Percentiles rank a stretch among this genome's conserved stretches.
Conservation (phyloP, 2,329 filamentous ascomycete genomes). For the Metarhizium sp. region DNA sequence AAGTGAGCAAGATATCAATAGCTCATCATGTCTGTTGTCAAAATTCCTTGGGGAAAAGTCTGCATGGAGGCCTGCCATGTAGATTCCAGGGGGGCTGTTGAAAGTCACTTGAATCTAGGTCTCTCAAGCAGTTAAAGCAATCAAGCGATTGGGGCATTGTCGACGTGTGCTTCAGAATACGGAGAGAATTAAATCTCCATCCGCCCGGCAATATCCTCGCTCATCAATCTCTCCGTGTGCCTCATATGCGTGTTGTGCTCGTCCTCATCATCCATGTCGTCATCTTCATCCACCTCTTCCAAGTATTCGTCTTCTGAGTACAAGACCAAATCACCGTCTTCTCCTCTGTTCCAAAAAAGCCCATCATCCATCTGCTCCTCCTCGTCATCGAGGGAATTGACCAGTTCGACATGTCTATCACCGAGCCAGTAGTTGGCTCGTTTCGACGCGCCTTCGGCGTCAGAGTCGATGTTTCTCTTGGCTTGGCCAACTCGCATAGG, state of each 20-base stretch:
- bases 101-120: neutral
- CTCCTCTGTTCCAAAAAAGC: constrained; percentile 17
- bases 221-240: constrained; percentile 45
- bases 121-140: neutral
- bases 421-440: constrained; percentile 85
- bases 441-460: constrained; percentile 43
- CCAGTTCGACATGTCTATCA: constrained; percentile 44
- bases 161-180: neutral
- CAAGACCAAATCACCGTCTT: constrained; percentile 46
- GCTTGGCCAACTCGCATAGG: constrained; percentile 21
- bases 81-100: neutral
- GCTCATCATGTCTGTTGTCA: neutral
- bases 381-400: constrained; percentile 35
- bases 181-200: constrained; percentile 47
- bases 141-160: neutral
- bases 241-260: constrained; percentile 31
- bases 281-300: constrained; percentile 21
- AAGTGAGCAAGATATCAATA: neutral
- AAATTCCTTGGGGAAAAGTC: neutral
- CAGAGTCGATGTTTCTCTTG: constrained; percentile 18
- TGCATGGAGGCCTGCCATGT: neutral
- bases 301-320: constrained; percentile 42
- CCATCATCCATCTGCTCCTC: constrained; percentile 17
- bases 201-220: constrained; percentile 51
- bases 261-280: constrained; percentile 36